A percentile compares a stretch with the other conserved stretches of the same genome.
Evolutionary conservation across 139 green algal species (phyloP).

Genomic region (Tetratostichococcus sp.): DNA sequence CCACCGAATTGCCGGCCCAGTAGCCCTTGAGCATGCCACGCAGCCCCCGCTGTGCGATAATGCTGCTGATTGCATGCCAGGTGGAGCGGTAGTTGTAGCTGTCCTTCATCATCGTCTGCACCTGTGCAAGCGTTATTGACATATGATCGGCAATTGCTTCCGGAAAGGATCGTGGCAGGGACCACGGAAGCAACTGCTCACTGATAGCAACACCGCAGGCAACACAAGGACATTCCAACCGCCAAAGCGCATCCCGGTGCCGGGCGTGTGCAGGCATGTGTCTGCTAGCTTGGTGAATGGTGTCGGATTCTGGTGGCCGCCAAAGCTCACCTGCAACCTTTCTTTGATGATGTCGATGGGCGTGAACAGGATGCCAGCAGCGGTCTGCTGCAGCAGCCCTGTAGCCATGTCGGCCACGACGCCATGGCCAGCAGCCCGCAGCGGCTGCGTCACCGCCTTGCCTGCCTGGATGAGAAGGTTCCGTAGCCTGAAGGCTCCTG

Average conservation of each 20-base stretch:
- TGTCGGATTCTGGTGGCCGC: too few species aligned
- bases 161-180: too few species aligned
- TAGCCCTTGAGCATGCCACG: conserved; percentile 31
- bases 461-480: too few species aligned
- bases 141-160: too few species aligned
- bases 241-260: too few species aligned
- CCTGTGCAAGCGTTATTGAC: neutral
- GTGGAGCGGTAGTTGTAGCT: neutral
- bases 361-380: conserved; percentile 76
- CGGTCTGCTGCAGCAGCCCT: conserved; percentile 47
- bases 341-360: conserved; percentile 80
- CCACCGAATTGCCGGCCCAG: conserved; percentile 51
- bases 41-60: conserved; percentile 54
- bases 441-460: neutral
- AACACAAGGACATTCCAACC: too few species aligned
- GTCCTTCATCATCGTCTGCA: neutral
- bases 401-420: neutral
- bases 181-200: neutral
- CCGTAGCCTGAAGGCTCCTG: too few species aligned
- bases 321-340: neutral
- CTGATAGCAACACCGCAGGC: neutral
- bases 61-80: neutral
- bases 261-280: too few species aligned
- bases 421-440: neutral
- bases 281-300: too few species aligned